These are phyloP conservation scores for Mercurialis annua DNA, from an alignment of 345 rosid genomes.

Conservation along the genomic window DNA sequence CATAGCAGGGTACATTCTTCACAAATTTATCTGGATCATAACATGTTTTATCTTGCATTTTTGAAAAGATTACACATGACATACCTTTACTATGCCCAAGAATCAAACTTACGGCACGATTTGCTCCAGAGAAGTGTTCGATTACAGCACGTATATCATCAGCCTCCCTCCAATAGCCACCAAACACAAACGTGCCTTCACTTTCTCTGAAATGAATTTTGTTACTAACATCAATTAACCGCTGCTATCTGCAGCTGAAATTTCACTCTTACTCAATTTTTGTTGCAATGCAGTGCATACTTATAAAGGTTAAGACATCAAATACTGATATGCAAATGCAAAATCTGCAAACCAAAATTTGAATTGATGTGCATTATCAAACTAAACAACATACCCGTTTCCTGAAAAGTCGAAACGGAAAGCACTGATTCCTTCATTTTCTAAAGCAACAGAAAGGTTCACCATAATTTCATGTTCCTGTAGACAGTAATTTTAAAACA, in stretches of 20 bases:
- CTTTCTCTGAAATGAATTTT: conserved; percentile 17
- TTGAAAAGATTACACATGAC: background rate
- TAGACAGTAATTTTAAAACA: background rate
- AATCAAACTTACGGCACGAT: conserved; percentile 18
- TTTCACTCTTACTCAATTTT: background rate
- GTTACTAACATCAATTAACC: background rate
- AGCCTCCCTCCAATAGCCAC: conserved; percentile 23
- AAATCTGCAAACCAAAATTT: too few species aligned
- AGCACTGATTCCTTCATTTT: conserved; percentile 28
- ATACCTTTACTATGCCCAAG: conserved; percentile 32
- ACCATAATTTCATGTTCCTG: conserved; percentile 18
- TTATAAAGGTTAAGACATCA: background rate
- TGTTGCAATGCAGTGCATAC: background rate
- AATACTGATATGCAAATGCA: too few species aligned
- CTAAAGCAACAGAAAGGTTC: conserved; percentile 25
- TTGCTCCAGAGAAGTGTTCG: conserved; percentile 22
- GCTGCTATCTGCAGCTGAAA: background rate
- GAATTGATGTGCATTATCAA: background rate
- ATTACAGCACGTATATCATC: conserved; percentile 27
- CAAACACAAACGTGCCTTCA: conserved; percentile 25
- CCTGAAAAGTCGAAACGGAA: conserved; percentile 35
- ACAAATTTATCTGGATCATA: background rate
- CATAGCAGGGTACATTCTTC: background rate
- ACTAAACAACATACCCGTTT: conserved; percentile 23
- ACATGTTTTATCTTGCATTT: background rate